These are phyloP conservation scores for Solanum lignicaule DNA, from an alignment of 257 asterid genomes.

Conservation along the genomic window DNA sequence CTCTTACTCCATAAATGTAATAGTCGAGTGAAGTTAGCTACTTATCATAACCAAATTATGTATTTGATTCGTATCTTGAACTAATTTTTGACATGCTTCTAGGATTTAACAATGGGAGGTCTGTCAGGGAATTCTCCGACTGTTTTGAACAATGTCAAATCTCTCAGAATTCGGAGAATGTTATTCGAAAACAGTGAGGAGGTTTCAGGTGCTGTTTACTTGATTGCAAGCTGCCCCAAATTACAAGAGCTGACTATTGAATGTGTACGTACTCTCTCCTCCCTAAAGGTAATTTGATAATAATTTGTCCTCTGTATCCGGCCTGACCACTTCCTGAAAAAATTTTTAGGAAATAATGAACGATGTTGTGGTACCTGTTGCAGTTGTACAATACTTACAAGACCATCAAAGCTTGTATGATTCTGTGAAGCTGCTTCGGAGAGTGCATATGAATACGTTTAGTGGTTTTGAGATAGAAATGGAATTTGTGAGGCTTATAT, in stretches of 20 bases:
- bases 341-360: not conserved
- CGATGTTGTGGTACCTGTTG: conserved; percentile 20
- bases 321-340: not conserved
- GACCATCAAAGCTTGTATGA: conserved; percentile 24
- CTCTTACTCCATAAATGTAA: conserved; percentile 19
- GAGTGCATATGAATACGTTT: not conserved
- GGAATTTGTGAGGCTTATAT: conserved; percentile 44
- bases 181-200: conserved; percentile 14
- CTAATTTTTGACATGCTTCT: not conserved
- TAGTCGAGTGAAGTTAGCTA: not conserved
- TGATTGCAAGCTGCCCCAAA: conserved; percentile 49
- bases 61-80: not conserved
- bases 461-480: conserved; percentile 27
- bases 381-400: conserved; percentile 38
- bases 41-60: not conserved
- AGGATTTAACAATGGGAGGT: conserved; percentile 44
- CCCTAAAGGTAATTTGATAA: not conserved
- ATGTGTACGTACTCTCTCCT: not conserved
- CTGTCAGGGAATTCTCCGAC: conserved; percentile 31
- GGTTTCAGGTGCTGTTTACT: conserved; percentile 39
- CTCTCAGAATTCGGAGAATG: conserved; percentile 32
- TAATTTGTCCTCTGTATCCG: not conserved
- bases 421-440: conserved; percentile 21
- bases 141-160: conserved; percentile 25
- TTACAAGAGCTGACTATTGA: conserved; percentile 41